phyloP scores from a whole-genome alignment of 2,329 filamentous ascomycete genomes.

The Calonectria hawksworthii region DNA sequence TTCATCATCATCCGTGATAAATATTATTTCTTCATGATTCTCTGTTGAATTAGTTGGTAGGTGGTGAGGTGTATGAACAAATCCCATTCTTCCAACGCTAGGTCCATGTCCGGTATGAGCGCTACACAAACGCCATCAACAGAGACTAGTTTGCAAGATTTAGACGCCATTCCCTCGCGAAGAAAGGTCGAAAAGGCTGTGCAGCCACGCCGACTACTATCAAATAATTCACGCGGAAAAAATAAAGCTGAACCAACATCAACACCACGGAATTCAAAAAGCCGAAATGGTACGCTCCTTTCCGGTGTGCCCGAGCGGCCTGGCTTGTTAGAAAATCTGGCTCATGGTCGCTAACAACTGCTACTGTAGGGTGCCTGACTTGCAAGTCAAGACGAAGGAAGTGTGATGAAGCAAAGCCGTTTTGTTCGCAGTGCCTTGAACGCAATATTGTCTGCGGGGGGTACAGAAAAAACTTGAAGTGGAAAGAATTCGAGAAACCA shows the following conservation, averaged over 20 bases:
- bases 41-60: background rate
- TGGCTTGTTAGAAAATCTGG: background rate
- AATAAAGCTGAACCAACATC: background rate
- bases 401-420: constrained; percentile 31
- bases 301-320: background rate
- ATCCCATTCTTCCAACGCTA: background rate
- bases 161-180: background rate
- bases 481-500: constrained; percentile 26
- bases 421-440: constrained; percentile 25
- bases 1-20: background rate
- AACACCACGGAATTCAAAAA: constrained; percentile 23
- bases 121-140: background rate
- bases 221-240: background rate
- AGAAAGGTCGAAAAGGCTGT: background rate
- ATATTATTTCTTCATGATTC: background rate
- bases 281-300: constrained; percentile 22
- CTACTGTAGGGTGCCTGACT: constrained; percentile 22
- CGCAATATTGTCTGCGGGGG: constrained; percentile 25
- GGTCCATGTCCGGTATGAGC: background rate
- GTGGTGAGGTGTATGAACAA: background rate
- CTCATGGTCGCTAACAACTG: background rate
- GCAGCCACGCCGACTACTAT: constrained; percentile 1
- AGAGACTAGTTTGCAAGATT: background rate
- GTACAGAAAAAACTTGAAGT: constrained; percentile 24
- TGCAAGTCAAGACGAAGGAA: constrained; percentile 31